Evolutionary conservation across 306 rosid species (phyloP).

Genomic region (Benincasa hispida): DNA sequence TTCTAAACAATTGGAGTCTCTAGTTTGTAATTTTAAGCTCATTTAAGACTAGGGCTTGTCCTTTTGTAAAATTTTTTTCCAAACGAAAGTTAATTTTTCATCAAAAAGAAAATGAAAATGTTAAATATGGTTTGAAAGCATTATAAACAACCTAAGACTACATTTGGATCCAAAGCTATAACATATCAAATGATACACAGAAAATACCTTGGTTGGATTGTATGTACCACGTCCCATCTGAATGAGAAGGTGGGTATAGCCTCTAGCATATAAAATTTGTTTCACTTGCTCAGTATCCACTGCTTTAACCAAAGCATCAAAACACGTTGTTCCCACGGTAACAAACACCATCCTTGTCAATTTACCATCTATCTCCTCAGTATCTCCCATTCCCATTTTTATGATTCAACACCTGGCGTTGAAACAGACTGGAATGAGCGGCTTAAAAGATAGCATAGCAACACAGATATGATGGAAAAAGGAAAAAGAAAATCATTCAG

Average conservation of each 20-base stretch:
- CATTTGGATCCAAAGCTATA: neutral
- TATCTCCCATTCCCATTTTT: constrained; percentile 24
- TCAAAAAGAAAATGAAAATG: neutral
- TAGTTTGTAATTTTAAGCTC: neutral
- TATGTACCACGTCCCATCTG: constrained; percentile 79
- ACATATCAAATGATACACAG: neutral
- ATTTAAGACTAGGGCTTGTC: neutral
- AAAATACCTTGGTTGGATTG: constrained; percentile 49
- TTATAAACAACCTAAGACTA: neutral
- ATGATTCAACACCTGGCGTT: neutral
- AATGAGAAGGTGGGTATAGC: constrained; percentile 59
- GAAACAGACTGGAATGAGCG: neutral
- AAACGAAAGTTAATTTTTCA: neutral
- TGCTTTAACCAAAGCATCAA: constrained; percentile 62
- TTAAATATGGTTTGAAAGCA: neutral
- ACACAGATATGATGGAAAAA: neutral
- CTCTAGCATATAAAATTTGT: constrained; percentile 40
- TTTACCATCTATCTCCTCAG: constrained; percentile 9
- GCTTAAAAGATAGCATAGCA: neutral
- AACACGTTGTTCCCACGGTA: constrained; percentile 74
- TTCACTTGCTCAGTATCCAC: constrained; percentile 37
- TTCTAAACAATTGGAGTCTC: neutral
- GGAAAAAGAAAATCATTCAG: neutral
- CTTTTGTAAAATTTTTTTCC: neutral
- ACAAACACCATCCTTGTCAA: constrained; percentile 37